These are phyloP conservation scores for Sistotremastrum niveocremeum DNA, from an alignment of 768 basidiomycete species.

Conservation along the genomic window DNA sequence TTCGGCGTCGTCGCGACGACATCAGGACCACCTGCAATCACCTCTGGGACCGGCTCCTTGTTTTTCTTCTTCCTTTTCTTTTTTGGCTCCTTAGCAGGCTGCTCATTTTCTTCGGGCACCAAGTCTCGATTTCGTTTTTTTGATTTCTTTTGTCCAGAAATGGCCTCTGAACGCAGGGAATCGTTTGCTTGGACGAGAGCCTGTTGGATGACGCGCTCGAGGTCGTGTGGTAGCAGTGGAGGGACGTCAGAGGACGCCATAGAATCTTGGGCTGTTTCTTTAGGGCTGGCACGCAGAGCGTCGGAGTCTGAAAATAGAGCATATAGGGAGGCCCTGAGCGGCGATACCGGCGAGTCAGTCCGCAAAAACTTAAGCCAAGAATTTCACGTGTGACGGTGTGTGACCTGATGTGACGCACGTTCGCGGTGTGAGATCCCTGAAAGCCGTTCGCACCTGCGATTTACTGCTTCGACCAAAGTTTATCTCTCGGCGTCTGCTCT, in stretches of 20 bases:
- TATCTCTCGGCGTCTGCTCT: too few species aligned
- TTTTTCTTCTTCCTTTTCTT: slow-evolving; percentile 11
- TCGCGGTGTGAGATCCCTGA: too few species aligned
- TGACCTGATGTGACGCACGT: too few species aligned
- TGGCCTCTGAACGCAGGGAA: slow-evolving; percentile 16
- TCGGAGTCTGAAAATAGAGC: too few species aligned
- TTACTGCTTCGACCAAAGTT: too few species aligned
- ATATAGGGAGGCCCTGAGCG: too few species aligned
- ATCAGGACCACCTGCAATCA: not conserved
- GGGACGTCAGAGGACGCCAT: slow-evolving; percentile 1
- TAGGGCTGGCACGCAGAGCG: too few species aligned
- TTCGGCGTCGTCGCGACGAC: not conserved
- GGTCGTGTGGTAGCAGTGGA: slow-evolving; percentile 16
- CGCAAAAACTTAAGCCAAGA: too few species aligned
- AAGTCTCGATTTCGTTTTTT: slow-evolving; percentile 21
- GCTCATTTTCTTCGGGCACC: slow-evolving; percentile 5
- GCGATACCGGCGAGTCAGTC: too few species aligned
- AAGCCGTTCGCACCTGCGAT: too few species aligned
- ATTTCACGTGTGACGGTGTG: too few species aligned
- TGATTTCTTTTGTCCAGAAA: slow-evolving; percentile 14
- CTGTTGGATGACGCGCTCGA: slow-evolving; percentile 37
- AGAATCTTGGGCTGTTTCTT: too few species aligned
- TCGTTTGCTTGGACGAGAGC: slow-evolving; percentile 33
- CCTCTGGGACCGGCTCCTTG: not conserved
- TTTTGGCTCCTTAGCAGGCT: slow-evolving; percentile 2